A percentile compares a stretch with the other conserved stretches of the same genome.
Evolutionary conservation across 805 yeast species (phyloP).

Genomic region (Metschnikowia anglica): DNA sequence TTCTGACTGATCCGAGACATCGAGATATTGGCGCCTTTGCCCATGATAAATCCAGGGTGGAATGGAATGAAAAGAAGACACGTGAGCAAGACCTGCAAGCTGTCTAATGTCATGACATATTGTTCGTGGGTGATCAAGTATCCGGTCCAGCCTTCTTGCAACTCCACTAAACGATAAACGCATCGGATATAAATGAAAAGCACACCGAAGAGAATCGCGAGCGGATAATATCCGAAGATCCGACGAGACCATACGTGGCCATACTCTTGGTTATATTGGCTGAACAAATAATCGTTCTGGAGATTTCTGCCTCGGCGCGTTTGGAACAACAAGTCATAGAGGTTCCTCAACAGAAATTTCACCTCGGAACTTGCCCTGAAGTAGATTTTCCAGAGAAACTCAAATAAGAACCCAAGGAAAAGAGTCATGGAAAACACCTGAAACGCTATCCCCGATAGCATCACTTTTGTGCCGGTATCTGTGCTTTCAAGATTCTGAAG

Average conservation of each 20-base stretch:
- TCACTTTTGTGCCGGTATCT: constrained; percentile 56
- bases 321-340: constrained; percentile 24
- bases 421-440: constrained; percentile 71
- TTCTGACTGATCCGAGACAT: constrained; percentile 7
- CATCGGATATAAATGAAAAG: constrained; percentile 63
- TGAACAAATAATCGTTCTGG: constrained; percentile 23
- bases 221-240: constrained; percentile 44
- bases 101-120: constrained; percentile 42
- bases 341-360: constrained; percentile 25
- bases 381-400: constrained; percentile 45
- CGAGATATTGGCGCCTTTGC: constrained; percentile 12
- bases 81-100: constrained; percentile 30
- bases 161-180: constrained; percentile 69
- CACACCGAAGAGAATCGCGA: constrained; percentile 48
- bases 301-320: constrained; percentile 21
- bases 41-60: constrained; percentile 60
- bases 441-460: constrained; percentile 76
- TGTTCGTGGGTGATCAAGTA: constrained; percentile 49
- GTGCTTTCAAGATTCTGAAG: constrained; percentile 31
- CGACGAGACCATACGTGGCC: constrained; percentile 32
- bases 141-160: constrained; percentile 72
- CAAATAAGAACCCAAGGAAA: constrained; percentile 51
- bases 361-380: constrained; percentile 27
- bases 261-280: constrained; percentile 36
- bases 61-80: constrained; percentile 39